These are phyloP conservation scores for Vaccinium myrtillus DNA, from an alignment of 148 eudicot genomes.

Conservation along the genomic window DNA sequence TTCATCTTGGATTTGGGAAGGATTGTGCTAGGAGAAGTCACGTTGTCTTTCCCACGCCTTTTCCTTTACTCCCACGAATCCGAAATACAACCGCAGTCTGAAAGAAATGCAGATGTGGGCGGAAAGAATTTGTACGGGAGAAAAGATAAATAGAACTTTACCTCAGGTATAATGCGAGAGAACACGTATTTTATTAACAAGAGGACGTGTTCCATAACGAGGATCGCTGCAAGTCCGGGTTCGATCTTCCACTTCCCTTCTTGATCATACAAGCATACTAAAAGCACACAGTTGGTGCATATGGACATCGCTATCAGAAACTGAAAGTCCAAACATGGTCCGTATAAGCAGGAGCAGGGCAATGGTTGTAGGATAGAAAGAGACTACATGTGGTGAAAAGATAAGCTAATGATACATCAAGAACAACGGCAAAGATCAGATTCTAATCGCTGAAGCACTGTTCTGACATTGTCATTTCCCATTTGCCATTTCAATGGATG, in stretches of 20 bases:
- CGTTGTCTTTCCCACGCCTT: neutral
- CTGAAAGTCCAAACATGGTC: slow-evolving; percentile 30
- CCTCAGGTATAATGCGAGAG: slow-evolving; percentile 91
- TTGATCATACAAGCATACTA: slow-evolving; percentile 76
- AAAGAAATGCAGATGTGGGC: neutral
- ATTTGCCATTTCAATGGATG: neutral
- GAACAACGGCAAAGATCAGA: neutral
- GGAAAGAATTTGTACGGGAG: neutral
- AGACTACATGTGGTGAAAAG: neutral
- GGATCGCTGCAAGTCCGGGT: slow-evolving; percentile 88
- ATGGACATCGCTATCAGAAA: slow-evolving; percentile 81
- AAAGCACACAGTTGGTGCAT: slow-evolving; percentile 81
- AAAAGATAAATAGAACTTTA: slow-evolving; percentile 13
- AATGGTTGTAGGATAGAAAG: neutral
- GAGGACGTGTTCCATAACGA: slow-evolving; percentile 79
- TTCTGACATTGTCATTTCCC: neutral
- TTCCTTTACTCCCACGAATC: neutral
- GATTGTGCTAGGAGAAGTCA: neutral
- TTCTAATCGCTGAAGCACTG: neutral
- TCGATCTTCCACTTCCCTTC: slow-evolving; percentile 90
- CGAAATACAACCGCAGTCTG: neutral
- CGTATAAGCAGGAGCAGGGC: neutral
- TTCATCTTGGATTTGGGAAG: neutral
- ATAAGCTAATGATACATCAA: neutral
- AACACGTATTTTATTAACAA: slow-evolving; percentile 77